A percentile compares a stretch with the other conserved stretches of the same genome.
Evolutionary conservation across 1,284 basidiomycete species (phyloP).

Genomic region (Phellinidium pouzarii): DNA sequence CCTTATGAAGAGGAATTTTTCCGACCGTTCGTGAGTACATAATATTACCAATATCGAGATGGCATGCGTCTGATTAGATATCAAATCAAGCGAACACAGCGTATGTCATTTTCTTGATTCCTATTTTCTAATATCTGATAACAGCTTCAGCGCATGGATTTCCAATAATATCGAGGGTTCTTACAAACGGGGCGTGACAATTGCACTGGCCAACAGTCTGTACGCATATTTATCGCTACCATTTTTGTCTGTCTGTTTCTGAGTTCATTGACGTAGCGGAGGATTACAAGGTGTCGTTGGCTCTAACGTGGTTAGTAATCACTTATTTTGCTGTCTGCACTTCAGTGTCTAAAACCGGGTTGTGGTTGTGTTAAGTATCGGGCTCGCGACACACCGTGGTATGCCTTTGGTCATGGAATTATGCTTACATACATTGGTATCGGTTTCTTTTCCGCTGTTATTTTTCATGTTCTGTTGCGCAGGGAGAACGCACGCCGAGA

Average conservation of each 20-base stretch:
- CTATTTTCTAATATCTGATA: not conserved
- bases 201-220: slow-evolving; percentile 59
- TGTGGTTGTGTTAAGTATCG: slow-evolving; percentile 30
- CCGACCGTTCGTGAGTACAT: slow-evolving; percentile 55
- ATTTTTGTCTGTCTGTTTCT: not conserved
- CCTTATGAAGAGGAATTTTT: slow-evolving; percentile 51
- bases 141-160: slow-evolving; percentile 48
- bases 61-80: slow-evolving; percentile 1
- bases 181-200: slow-evolving; percentile 67
- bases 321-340: slow-evolving; percentile 17
- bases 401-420: slow-evolving; percentile 43
- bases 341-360: not conserved
- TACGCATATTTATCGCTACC: slow-evolving; percentile 21
- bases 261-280: slow-evolving; percentile 26
- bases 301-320: slow-evolving; percentile 34
- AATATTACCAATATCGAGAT: not conserved
- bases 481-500: slow-evolving; percentile 39
- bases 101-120: slow-evolving; percentile 28
- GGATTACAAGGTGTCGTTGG: slow-evolving; percentile 42
- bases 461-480: slow-evolving; percentile 33
- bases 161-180: slow-evolving; percentile 68
- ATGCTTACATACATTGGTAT: slow-evolving; percentile 44
- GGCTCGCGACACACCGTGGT: slow-evolving; percentile 37
- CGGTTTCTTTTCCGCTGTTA: slow-evolving; percentile 34
- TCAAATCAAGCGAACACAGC: slow-evolving; percentile 68